Evolutionary conservation across 2,329 filamentous ascomycete species (phyloP), one percentile per base, ranked within the genome.

Genomic region (Paecilomyces dactylethromorphus): DNA sequence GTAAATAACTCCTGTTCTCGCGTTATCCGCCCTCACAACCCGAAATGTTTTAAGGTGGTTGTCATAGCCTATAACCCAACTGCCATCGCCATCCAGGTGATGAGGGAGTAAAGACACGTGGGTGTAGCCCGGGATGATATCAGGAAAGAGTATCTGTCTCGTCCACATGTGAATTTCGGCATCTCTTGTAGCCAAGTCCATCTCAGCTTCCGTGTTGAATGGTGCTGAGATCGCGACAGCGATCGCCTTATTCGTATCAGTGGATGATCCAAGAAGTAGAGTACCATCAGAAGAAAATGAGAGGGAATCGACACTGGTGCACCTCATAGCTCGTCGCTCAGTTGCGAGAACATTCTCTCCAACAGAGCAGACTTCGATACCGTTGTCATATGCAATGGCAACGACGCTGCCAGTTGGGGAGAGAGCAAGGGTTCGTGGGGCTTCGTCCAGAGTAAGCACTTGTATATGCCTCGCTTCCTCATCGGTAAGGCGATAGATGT

Each of bases 351-450:
- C 85, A 56, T 81, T 83, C 2, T 87, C 79, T 54, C 84, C 84
- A 45, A 96, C 78, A 4, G 91, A 89, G 29, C 90, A 87, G 0
- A 96, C 89, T 72, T 96, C 92, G 62, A 96, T 92, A n/a, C 90
- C 90, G 58, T 90, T 89, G 68, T 91, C 87, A 72, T 92, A 95
- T 7, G 91, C 91, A 15, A 91, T 88, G 24, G 92, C 92, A 53
- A 96, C 76, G 13, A 96, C 89, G 51, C 87, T 86, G 24, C 90
- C 91, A 63, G 88, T 90, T 1, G 91, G 90, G 0, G 91, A 93
- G 31, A 96, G 77, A 15, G 89, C 87, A 63, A 96, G 88, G 13
- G 90, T 86, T 57, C 87, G 85, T 8, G 92, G 90, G 58, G 85
- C 84, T 71, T 94, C 87, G 66, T 93, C 89, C 61, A 96, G 80